These are phyloP conservation scores for Lycium ferocissimum DNA, from an alignment of 257 asterid genomes.

Conservation along the genomic window DNA sequence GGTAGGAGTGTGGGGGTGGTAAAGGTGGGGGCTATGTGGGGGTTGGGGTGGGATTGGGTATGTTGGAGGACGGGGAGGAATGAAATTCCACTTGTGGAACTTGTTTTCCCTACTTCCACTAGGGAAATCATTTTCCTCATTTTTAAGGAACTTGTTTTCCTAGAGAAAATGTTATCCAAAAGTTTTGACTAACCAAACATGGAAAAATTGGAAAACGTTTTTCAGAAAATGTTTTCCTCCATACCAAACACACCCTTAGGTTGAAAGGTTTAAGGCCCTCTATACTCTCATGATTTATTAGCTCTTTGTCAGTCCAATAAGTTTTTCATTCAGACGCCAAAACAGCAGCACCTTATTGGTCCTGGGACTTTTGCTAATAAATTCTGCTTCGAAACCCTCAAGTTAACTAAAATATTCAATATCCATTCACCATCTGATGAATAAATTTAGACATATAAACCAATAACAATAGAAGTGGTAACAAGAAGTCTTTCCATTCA, in stretches of 20 bases:
- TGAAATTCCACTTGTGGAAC: too few relatives aligned
- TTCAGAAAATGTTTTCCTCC: too few relatives aligned
- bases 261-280: conserved; percentile 14
- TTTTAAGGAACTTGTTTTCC: too few relatives aligned
- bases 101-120: too few relatives aligned
- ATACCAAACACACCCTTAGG: neutral
- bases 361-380: neutral
- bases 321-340: neutral
- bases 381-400: neutral
- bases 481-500: conserved; percentile 4
- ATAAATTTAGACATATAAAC: neutral
- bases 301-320: neutral
- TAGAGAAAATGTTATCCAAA: too few relatives aligned
- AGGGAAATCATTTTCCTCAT: too few relatives aligned
- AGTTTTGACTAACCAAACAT: too few relatives aligned
- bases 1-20: too few relatives aligned
- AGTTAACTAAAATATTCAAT: neutral
- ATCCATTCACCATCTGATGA: neutral
- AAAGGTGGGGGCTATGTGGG: too few relatives aligned
- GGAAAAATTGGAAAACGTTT: too few relatives aligned
- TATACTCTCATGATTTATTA: neutral
- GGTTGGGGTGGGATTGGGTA: too few relatives aligned
- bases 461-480: neutral
- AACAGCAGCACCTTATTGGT: neutral
- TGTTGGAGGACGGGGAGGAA: too few relatives aligned